Base-by-base conservation (phyloP, 1,139 yeast genomes). In the Blastobotrys apis region DNA sequence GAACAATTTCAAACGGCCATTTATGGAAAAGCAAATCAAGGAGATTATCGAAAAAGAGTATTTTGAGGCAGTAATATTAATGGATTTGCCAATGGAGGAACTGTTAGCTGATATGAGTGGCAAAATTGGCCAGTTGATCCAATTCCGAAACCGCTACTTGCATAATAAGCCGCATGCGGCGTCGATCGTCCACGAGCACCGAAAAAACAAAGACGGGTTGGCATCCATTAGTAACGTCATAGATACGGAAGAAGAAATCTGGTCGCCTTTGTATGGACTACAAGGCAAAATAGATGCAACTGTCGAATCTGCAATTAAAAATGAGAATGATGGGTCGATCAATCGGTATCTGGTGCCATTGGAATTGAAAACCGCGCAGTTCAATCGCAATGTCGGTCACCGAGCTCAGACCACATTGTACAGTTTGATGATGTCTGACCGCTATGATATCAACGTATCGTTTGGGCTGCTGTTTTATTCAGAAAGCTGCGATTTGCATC, bases 211-310 rank as follows among this genome's bases (percentile, higher is more conserved):
- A 0, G 36, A 52, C 2, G 39, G 44, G 3, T 45, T 44, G 2
- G 41, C 65, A 21, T 54, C 83, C 0, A 80, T 83, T 1, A 72
- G 76, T 12, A 79, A 82, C 44, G 77, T 87, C 4, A 67, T 87
- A 33, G 95, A 86, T 59, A 77, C 86, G 16, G 99, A 92, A 62
- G 97, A 92, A 58, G 85, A 82, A 54, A 80, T 92, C 17, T 81
- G 94, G 86, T 86, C 97, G 0, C 96, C 97, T 0, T 75, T 78
- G 58, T 88, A 75, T 68, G 99, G 99, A 0, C 66, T 94, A n/a
- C 80, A 86, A 53, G 99, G 99, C 1, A 78, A 82, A 57, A 78
- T 90, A 13, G 99, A 92, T 66, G 96, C 83, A 1, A 85, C 96
- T 0, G 74, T 88, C 1, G 84, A 84, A 54, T 63, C 69, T 26